These are phyloP conservation scores for Penicillium macrosclerotiorum DNA, from an alignment of 495 filamentous ascomycete species.

Conservation along the genomic window DNA sequence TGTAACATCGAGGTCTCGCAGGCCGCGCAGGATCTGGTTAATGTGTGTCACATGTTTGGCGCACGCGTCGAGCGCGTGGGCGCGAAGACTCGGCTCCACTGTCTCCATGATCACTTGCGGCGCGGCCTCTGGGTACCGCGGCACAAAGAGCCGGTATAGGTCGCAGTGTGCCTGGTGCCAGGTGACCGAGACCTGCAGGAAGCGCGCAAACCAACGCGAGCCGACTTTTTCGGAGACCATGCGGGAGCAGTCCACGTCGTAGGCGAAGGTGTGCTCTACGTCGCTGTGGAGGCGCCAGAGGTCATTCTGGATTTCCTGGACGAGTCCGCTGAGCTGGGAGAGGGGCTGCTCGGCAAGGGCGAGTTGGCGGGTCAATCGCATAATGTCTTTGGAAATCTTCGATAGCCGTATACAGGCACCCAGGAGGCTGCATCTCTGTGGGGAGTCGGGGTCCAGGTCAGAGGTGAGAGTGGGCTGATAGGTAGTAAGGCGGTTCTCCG, in stretches of 20 bases:
- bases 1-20: neutral
- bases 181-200: conserved; percentile 8
- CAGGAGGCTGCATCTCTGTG: neutral
- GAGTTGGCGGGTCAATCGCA: conserved; percentile 15
- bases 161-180: conserved; percentile 24
- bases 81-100: conserved; percentile 1
- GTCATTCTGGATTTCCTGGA: conserved; percentile 16
- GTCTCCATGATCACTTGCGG: conserved; percentile 12
- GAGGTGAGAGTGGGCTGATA: neutral
- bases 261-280: conserved; percentile 5
- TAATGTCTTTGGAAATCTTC: conserved; percentile 14
- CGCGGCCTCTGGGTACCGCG: conserved; percentile 13
- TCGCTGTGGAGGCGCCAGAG: conserved; percentile 10
- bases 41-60: conserved; percentile 6
- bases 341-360: conserved; percentile 12
- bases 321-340: conserved; percentile 8
- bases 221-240: neutral
- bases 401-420: conserved; percentile 11
- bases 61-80: conserved; percentile 2
- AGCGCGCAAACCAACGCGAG: conserved; percentile 12
- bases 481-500: neutral
- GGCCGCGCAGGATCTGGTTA: conserved; percentile 1
- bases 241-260: neutral
- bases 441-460: neutral
- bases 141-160: conserved; percentile 20